Evolutionary conservation across 176 grass and related monocot genomes (phyloP), one percentile per base, ranked within the genome.

Genomic region (Themeda triandra): DNA sequence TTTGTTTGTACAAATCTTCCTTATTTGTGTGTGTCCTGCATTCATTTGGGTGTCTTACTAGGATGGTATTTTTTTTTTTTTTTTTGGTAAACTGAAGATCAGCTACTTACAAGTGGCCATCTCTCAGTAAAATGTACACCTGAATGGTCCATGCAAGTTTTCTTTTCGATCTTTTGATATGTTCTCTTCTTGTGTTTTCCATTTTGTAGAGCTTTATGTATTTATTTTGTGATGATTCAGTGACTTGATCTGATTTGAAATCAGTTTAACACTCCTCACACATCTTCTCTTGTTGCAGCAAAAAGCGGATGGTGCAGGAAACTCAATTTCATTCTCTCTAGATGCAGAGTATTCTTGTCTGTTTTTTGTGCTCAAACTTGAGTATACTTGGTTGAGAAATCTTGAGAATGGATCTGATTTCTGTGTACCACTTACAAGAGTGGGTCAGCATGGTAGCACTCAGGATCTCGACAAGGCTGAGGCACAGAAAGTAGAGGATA

Each of bases 381-480:
- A 92, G 46, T 89, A 89, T 79, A 94, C 87, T 39, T 98, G 93
- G 93, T 86, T 96, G 65, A 98, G 91, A 82, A 96, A 98, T 90
- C 41, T 72, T 81, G 92, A 88, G 19, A 87, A 78, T 41, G 90
- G 83, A 81, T 88, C 83, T 59, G 96, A 98, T 94, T 98, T 98
- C 75, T 87, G 77, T 46, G 54, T 98, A 80, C 90, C 96, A 82
- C 82, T 92, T 73, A 87, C 66, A 59, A 90, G 49, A 87, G 67
- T 68, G 62, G 84, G 83, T 25, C 70, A 76, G 24, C 5, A 3
- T 75, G 82, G 18, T 75, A 89, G 77, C 29, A 48, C 68, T 42
- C 69, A 77, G 58, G 69, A 75, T 29, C 15, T 24, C 60, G 40
- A 40, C 84, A 76, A 32, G 53, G 68, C 48, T 80, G 83, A 80